Percentiles rank a stretch among this genome's conserved stretches.
Evolutionary conservation across 192 early-diverging fungal species (phyloP).

Genomic region (Mortierella antarctica): DNA sequence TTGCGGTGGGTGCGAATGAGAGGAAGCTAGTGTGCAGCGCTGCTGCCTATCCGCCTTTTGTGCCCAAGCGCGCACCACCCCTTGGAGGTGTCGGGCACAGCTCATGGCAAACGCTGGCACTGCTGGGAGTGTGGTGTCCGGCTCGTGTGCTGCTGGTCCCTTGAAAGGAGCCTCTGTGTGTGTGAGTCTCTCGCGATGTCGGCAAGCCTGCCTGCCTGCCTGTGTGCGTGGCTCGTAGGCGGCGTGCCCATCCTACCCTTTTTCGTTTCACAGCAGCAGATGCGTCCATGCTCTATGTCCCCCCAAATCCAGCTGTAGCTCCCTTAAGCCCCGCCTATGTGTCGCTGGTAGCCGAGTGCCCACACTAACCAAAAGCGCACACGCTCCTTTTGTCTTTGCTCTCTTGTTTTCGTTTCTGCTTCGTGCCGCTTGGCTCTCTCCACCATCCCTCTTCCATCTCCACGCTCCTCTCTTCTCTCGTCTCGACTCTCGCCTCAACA

Average conservation of each 20-base stretch:
- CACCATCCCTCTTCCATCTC: background rate
- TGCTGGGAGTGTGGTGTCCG: no score
- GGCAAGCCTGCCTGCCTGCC: no score
- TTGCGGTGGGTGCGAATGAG: no score
- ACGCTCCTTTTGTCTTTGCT: background rate
- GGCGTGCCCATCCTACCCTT: no score
- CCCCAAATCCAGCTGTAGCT: slow-evolving; percentile 2
- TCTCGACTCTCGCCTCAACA: background rate
- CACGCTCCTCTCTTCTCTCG: background rate
- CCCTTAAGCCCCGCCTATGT: background rate
- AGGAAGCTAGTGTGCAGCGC: no score
- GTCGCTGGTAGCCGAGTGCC: background rate
- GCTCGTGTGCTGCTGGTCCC: background rate
- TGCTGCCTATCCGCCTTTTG: background rate
- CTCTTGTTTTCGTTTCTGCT: background rate
- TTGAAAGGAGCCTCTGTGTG: slow-evolving; percentile 6
- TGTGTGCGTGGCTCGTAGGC: no score
- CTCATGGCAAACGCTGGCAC: background rate
- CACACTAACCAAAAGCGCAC: slow-evolving; percentile 10
- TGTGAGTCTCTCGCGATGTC: no score
- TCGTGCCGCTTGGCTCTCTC: background rate
- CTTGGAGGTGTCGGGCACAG: background rate
- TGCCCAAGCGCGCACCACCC: background rate
- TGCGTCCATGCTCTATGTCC: background rate
- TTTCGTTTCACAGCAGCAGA: background rate